Evolutionary conservation across 768 basidiomycete species (phyloP), one percentile per base, ranked within the genome.

Genomic region (Xerocomus potaroensis): DNA sequence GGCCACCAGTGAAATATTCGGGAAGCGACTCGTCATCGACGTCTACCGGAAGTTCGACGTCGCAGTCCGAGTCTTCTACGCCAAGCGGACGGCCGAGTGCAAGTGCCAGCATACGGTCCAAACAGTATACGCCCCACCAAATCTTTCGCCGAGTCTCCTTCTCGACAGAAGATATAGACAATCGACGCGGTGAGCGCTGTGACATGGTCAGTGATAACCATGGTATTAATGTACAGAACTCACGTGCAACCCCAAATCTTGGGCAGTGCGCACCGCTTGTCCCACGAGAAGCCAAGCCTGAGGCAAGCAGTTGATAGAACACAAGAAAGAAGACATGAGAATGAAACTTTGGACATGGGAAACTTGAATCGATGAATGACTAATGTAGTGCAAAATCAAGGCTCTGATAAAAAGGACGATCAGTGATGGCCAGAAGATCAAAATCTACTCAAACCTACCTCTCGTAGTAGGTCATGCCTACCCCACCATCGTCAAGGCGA

Each of bases 231-330:
- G 27, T 29, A n/a, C 15, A 21, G 48, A 40, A 63, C 89, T 74
- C 69, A 93, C 91, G 70, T 94, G 92, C 56, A 95, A 77, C 36
- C 92, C 92, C 33, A 94, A 74, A 69, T 95, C 92, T 65, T 94
- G 92, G 3, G 87, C 91, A 49, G 82, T 82, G 49, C 92, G 81
- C 38, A 95, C 81, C 19, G 89, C 92, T 64, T 94, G 92, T 34
- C 92, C 92, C 45, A 92, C 80, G 47, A 93, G 75, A 52, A 94
- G 79, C 92, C 92, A 95, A 24, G 91, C 90, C 68, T 93, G 92
- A 3, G 92, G 92, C 42, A 95, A 78, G 61, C 91, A 92, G 60
- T 95, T 95, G 56, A 94, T 77, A 44, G 91, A 91, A 62, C 91
- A 93, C 49, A 95, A 73, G 71, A 92, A 94, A 2, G 91, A 86